These are phyloP conservation scores for Thielaviopsis punctulata DNA, from an alignment of 2,329 filamentous ascomycete genomes.

Conservation along the genomic window DNA sequence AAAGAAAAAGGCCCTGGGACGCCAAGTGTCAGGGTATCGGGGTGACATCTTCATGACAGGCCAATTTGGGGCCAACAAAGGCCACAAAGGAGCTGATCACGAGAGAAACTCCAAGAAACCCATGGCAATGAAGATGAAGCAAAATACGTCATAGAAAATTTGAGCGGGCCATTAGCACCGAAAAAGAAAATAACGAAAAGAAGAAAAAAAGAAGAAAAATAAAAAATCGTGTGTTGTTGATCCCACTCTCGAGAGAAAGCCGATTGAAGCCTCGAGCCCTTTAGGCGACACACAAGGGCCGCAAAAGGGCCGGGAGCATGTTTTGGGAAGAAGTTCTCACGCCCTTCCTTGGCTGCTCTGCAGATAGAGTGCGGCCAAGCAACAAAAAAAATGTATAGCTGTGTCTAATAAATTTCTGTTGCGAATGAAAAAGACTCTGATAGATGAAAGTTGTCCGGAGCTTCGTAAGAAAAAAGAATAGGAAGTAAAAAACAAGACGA, in stretches of 20 bases:
- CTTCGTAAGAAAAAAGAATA: not conserved
- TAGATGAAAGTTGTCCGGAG: not conserved
- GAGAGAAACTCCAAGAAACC: not conserved
- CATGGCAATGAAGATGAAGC: not conserved
- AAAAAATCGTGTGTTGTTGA: not conserved
- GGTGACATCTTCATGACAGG: not conserved
- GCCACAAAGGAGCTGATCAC: not conserved
- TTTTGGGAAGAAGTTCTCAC: not conserved
- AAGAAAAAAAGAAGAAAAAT: not conserved
- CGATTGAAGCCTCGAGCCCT: not conserved
- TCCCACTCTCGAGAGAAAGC: not conserved
- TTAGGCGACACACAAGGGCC: not conserved
- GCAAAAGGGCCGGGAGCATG: not conserved
- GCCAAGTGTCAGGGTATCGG: too few species aligned
- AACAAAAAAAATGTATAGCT: conserved; percentile 3
- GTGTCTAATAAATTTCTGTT: conserved; percentile 1
- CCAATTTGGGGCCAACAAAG: not conserved
- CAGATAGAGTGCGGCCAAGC: not conserved
- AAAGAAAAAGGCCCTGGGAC: not conserved
- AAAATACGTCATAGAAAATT: not conserved
- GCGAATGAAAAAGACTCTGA: not conserved
- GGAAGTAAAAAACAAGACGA: conserved; percentile 4
- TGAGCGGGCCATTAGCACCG: not conserved
- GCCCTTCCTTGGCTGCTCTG: not conserved
- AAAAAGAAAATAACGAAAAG: not conserved